phyloP scores from a whole-genome alignment of 2,329 filamentous ascomycete species.

The Paraphoma sp. region DNA sequence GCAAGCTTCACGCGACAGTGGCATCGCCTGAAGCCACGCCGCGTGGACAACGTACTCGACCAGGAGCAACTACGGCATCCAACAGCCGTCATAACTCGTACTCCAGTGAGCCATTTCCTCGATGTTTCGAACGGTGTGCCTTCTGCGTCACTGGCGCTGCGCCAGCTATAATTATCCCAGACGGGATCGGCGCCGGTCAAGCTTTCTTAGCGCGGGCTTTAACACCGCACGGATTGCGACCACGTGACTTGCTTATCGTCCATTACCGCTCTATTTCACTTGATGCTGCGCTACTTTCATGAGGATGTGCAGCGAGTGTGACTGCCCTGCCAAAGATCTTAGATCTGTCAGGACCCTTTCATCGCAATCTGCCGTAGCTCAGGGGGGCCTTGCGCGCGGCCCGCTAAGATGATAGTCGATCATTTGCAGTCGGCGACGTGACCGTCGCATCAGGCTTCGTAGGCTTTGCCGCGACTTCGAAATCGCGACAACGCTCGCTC shows the following conservation, averaged over 20 bases:
- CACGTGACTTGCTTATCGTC: slow-evolving; percentile 8
- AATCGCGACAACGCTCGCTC: background rate
- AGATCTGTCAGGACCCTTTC: background rate
- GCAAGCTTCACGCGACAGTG: slow-evolving; percentile 13
- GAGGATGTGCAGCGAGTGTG: background rate
- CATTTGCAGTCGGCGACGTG: slow-evolving; percentile 18
- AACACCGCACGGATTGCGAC: no score
- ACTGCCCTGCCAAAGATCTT: background rate
- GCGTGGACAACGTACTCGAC: slow-evolving; percentile 5
- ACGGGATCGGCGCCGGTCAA: slow-evolving; percentile 10
- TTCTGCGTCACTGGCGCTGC: slow-evolving; percentile 8
- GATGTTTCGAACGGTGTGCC: slow-evolving; percentile 10
- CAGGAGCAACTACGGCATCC: background rate
- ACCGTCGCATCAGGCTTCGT: background rate
- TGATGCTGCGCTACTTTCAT: slow-evolving; percentile 14
- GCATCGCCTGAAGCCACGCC: slow-evolving; percentile 2
- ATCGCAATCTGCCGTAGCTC: background rate
- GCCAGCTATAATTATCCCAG: slow-evolving; percentile 12
- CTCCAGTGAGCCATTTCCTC: slow-evolving; percentile 4
- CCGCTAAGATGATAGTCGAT: slow-evolving; percentile 16
- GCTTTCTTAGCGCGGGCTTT: slow-evolving; percentile 8
- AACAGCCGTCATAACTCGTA: slow-evolving; percentile 6
- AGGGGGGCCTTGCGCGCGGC: slow-evolving; percentile 1
- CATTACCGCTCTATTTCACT: slow-evolving; percentile 17
- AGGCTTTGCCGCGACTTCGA: slow-evolving; percentile 1